Percentiles rank a stretch among this genome's conserved stretches.
Conservation (phyloP, 2,329 filamentous ascomycete genomes). For the Furcasterigmium sp. region DNA sequence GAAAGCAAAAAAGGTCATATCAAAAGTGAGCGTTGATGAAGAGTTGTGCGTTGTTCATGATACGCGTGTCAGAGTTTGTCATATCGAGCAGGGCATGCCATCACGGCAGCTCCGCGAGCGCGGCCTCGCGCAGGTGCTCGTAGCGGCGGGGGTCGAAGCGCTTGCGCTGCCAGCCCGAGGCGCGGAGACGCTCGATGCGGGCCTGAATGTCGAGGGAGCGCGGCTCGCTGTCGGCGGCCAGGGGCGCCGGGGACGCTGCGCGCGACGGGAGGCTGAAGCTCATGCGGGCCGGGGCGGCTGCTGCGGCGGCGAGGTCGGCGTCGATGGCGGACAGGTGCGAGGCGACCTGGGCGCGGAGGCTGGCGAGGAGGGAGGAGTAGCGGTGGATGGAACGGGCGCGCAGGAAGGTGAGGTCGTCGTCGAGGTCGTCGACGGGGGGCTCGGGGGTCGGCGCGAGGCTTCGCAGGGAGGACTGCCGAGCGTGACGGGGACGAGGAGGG, state of each 20-base stretch:
- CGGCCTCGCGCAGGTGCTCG: conserved; percentile 44
- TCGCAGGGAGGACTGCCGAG: not conserved
- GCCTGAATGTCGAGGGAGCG: conserved; percentile 37
- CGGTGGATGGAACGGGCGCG: conserved; percentile 40
- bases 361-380: conserved; percentile 41
- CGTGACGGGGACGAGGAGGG: too few species aligned
- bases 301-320: conserved; percentile 23
- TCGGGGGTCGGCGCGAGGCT: conserved; percentile 10
- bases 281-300: conserved; percentile 12
- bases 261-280: conserved; percentile 9
- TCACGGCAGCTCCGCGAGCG: conserved; percentile 41
- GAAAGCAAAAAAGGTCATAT: too few species aligned
- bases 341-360: conserved; percentile 42
- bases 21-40: too few species aligned
- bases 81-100: not conserved
- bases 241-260: conserved; percentile 9
- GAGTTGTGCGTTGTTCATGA: not conserved
- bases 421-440: conserved; percentile 6
- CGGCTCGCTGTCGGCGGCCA: conserved; percentile 24
- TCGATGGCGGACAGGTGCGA: conserved; percentile 43
- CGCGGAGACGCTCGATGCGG: conserved; percentile 49
- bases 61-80: conserved; percentile 3
- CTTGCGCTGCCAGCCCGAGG: conserved; percentile 49
- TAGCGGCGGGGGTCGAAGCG: conserved; percentile 51
- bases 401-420: conserved; percentile 26